Base-by-base conservation (phyloP, 2,329 filamentous ascomycete genomes). In the Amylocarpus encephaloides region DNA sequence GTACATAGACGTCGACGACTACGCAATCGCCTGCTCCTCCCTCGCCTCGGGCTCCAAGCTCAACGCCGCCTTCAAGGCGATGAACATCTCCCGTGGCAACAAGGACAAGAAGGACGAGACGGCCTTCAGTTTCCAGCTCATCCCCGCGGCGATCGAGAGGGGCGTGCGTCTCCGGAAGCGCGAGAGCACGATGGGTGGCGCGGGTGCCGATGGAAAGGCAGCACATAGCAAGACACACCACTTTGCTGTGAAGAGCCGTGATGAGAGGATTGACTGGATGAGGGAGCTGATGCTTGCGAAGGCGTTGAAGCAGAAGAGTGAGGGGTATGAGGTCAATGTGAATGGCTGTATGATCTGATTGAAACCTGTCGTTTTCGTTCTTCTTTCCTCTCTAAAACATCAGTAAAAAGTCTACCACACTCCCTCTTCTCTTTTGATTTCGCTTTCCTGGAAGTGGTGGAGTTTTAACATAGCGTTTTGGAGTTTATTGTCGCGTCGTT, bases 221-320 rank as follows among this genome's bases (percentile, higher is more conserved):
- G 80, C 79, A 49, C 82, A 78, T 10, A 82, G 81, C 61, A 96
- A 95, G 76, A 86, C 88, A 40, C 92, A 97, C 64, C 89, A 97
- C 67, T 97, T 97, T 66, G 88, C 92, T 0, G 92, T 96, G 60
- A 86, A 85, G 70, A 82, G 77, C 62, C 80, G 90, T 12, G 88
- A 96, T 64, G 88, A 96, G 66, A 80, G 92, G 54, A 96, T 97
- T 63, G 92, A 96, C 67, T 98, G 93, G 93, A 94, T 94, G 88
- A 78, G 88, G 48, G 88, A 94, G 76, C 73, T 94, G 54, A 94
- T 94, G 88, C 80, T 94, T 41, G 88, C 88, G 48, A 93, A 93
- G 73, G 88, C 88, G 15, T 73, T 89, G 66, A 87, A 84, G 73
- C 85, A 89, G 70, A 93, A 91, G 77, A 83, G 80, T 42, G 83